Percentiles rank a stretch among this genome's conserved stretches.
These are phyloP conservation scores for Oryza glumipatula DNA, from an alignment of 176 grass and related monocot genomes.

Conservation along the genomic window DNA sequence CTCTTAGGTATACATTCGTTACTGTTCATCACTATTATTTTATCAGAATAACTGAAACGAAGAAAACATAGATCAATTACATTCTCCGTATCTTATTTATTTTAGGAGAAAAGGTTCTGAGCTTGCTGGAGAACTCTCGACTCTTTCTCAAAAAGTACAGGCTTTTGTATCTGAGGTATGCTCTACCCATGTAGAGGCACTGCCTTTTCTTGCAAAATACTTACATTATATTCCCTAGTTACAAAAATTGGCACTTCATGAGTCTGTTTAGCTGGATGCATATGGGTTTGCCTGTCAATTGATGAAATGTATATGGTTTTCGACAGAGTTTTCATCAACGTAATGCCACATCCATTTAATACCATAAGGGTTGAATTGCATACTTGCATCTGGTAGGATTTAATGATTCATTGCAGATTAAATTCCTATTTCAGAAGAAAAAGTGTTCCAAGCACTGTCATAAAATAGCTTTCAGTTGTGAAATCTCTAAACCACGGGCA, in stretches of 20 bases:
- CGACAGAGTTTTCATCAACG: not conserved
- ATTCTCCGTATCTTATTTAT: conserved; percentile 14
- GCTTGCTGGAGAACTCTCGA: conserved; percentile 80
- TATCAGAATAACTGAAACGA: conserved; percentile 6
- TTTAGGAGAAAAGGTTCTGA: conserved; percentile 92
- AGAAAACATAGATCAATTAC: conserved; percentile 21
- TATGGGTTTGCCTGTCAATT: conserved; percentile 13
- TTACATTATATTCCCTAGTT: not conserved
- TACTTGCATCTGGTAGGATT: not conserved
- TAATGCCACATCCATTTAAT: not conserved
- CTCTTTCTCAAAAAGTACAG: conserved; percentile 83
- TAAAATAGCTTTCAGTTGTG: not conserved
- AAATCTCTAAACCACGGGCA: not conserved
- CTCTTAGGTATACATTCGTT: conserved; percentile 75
- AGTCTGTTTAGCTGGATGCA: not conserved
- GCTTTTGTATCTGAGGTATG: conserved; percentile 92
- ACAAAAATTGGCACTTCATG: conserved; percentile 11
- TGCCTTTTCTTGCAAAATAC: conserved; percentile 21
- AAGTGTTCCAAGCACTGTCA: not conserved
- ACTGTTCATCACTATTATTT: conserved; percentile 3
- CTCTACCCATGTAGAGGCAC: not conserved
- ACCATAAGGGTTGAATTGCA: not conserved
- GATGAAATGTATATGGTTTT: not conserved
- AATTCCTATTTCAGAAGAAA: not conserved
- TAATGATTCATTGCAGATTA: not conserved